Conservation (phyloP, 108 stramenopile species). For the Nitzschia inconspicua region DNA sequence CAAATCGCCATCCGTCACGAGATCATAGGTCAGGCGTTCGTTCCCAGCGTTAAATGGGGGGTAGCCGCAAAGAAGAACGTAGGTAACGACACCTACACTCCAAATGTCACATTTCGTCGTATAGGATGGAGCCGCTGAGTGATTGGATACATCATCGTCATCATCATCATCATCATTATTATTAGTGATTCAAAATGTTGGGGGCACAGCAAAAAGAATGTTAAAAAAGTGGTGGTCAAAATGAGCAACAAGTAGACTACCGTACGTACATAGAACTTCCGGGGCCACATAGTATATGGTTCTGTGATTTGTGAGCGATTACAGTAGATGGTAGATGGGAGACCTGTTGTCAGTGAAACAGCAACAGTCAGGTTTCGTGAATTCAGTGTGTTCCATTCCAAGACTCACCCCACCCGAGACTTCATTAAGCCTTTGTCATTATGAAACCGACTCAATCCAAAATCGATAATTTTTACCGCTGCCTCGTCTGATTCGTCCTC, state of each 20-base stretch:
- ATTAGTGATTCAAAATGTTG: background rate
- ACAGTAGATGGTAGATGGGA: too few relatives aligned
- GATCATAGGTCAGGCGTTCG: conserved; percentile 33
- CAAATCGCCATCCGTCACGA: conserved; percentile 29
- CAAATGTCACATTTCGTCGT: conserved; percentile 79
- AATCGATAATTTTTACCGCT: conserved; percentile 76
- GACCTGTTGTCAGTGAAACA: too few relatives aligned
- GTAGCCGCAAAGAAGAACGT: conserved; percentile 80
- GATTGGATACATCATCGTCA: conserved; percentile 55
- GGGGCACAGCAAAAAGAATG: conserved; percentile 12
- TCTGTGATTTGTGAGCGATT: too few relatives aligned
- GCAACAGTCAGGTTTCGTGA: too few relatives aligned
- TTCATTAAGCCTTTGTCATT: conserved; percentile 20
- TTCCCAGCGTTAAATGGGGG: conserved; percentile 66
- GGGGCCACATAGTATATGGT: conserved; percentile 82
- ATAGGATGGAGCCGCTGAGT: conserved; percentile 58
- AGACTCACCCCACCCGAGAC: too few relatives aligned
- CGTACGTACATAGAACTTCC: conserved; percentile 51
- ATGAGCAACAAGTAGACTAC: too few relatives aligned
- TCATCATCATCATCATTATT: conserved; percentile 21
- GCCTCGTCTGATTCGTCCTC: conserved; percentile 29
- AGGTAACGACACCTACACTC: conserved; percentile 87
- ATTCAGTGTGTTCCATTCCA: too few relatives aligned
- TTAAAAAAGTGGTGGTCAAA: background rate
- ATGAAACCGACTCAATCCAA: conserved; percentile 71